Percentiles rank a stretch among this genome's conserved stretches.
Evolutionary conservation across 164 flowering plant genomes (phyloP).

Genomic region (Dillenia suffruticosa): DNA sequence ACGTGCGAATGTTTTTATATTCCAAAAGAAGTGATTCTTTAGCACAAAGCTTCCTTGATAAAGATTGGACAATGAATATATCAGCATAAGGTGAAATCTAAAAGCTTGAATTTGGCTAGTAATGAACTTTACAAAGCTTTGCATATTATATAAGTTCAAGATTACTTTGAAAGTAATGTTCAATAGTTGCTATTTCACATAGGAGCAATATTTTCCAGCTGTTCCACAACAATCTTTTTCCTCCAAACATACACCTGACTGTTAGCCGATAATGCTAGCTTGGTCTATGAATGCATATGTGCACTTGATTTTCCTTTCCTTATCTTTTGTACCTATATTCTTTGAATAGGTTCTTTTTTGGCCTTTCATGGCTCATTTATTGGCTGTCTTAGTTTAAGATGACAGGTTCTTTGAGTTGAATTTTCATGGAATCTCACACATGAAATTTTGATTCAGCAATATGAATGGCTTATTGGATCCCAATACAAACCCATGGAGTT

Average conservation of each 20-base stretch:
- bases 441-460: constrained; percentile 56
- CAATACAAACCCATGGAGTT: constrained; percentile 93
- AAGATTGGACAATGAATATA: no score
- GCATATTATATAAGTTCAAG: no score
- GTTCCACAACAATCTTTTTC: no score
- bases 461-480: constrained; percentile 85
- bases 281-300: not conserved
- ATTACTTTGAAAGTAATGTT: no score
- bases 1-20: no score
- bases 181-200: no score
- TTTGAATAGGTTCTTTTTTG: not conserved
- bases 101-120: no score
- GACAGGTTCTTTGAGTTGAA: not conserved
- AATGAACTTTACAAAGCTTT: no score
- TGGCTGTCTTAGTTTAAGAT: not conserved
- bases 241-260: not conserved
- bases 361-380: not conserved
- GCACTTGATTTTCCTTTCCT: not conserved
- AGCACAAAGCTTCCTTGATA: no score
- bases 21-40: no score
- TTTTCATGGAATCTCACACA: constrained; percentile 7
- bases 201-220: no score
- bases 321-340: not conserved
- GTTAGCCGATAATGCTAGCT: not conserved
- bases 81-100: no score